Evolutionary conservation across 2,329 filamentous ascomycete species (phyloP), one percentile per base, ranked within the genome.

Genomic region (Anthostomella pinea): DNA sequence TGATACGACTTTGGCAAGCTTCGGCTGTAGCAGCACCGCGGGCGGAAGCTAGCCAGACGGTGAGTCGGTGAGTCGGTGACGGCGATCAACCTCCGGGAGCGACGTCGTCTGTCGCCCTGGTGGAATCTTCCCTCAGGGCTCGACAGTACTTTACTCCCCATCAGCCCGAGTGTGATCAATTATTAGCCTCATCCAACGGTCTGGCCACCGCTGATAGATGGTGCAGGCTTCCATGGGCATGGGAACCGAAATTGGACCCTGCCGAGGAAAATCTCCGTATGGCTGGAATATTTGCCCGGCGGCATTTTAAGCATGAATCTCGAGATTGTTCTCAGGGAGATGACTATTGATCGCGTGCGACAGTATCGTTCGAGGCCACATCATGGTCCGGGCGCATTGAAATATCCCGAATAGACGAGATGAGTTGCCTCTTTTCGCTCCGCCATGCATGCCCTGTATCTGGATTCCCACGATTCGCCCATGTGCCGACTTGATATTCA

Each of bases 391-490:
- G 54, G 53, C 52, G 36, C 46, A 53, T 42, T 38, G 51, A 57
- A 53, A 59, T 56, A 55, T 54, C 48, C 56, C 56, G 56, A 57
- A 43, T 46, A 56, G 49, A 52, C 54, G 53, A 57, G 50, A 54
- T 56, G 54, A 57, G 52, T 41, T 42, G 33, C 35, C 26, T 11
- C 16, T 33, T 22, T 35, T 46, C 30, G 30, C 29, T 19, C 26
- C 9, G 8, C 16, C 10, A 17, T 13, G 15, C 16, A 17, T 27
- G 15, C 17, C 26, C 23, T 38, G 34, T 32, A n/a, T n/a, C n/a
- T n/a, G n/a, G n/a, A n/a, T n/a, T n/a, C n/a, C n/a, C n/a, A n/a
- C n/a, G n/a, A n/a, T n/a, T n/a, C n/a, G n/a, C n/a, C n/a, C n/a
- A n/a, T n/a, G n/a, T n/a, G n/a, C n/a, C n/a, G n/a, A n/a, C n/a